These are phyloP conservation scores for Lithospermum erythrorhizon DNA, from an alignment of 257 asterid genomes.

Conservation along the genomic window DNA sequence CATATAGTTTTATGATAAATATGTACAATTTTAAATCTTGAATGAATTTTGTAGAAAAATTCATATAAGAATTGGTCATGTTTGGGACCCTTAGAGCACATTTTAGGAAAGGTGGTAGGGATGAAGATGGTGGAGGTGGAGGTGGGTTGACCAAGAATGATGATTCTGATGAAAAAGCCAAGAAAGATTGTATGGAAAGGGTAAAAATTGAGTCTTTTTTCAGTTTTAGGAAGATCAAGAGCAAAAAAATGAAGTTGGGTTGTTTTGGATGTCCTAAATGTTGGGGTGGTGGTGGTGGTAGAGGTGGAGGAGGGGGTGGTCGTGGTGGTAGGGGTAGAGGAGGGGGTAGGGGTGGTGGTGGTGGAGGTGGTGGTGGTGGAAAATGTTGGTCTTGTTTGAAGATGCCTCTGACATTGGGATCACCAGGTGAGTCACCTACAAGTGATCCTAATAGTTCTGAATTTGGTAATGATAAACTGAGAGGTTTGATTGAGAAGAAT, in stretches of 20 bases:
- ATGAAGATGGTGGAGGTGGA: neutral
- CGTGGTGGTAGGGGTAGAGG: slow-evolving; percentile 9
- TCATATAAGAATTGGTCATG: too few relatives aligned
- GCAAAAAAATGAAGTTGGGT: slow-evolving; percentile 32
- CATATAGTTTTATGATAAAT: too few relatives aligned
- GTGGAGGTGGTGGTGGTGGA: slow-evolving; percentile 20
- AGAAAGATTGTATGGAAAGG: neutral
- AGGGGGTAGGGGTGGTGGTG: slow-evolving; percentile 25
- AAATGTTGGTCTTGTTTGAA: slow-evolving; percentile 37
- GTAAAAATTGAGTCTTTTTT: slow-evolving; percentile 5
- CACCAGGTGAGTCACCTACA: slow-evolving; percentile 62
- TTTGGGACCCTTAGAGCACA: too few relatives aligned
- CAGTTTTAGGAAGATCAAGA: slow-evolving; percentile 40
- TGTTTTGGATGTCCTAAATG: neutral
- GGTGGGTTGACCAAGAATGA: neutral
- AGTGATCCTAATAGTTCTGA: slow-evolving; percentile 79
- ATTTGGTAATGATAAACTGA: slow-evolving; percentile 54
- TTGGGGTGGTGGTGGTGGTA: slow-evolving; percentile 15
- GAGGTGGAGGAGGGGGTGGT: too few relatives aligned
- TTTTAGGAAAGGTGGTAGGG: neutral
- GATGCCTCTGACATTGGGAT: slow-evolving; percentile 39
- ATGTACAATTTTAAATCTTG: too few relatives aligned
- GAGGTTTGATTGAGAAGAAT: slow-evolving; percentile 64
- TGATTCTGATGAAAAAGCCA: neutral
- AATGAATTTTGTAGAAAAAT: too few relatives aligned